Conservation (phyloP, 768 basidiomycete genomes). For the Leccinum arenicola region DNA sequence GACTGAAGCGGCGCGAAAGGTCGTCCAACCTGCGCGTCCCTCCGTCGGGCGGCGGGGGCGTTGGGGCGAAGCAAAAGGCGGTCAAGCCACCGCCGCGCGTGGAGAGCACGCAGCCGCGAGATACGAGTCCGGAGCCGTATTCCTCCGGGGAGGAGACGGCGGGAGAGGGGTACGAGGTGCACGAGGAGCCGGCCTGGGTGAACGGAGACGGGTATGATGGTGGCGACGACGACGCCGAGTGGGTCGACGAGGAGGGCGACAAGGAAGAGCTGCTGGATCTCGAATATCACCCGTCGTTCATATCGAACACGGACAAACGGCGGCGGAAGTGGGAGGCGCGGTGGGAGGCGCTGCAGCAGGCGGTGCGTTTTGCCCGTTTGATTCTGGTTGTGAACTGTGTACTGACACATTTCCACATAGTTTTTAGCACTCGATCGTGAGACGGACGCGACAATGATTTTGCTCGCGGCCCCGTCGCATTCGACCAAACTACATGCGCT, state of each 20-base stretch:
- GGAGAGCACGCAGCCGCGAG: slow-evolving; percentile 54
- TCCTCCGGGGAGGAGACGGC: slow-evolving; percentile 79
- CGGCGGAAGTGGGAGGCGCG: slow-evolving; percentile 70
- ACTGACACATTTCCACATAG: slow-evolving; percentile 34
- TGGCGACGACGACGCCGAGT: slow-evolving; percentile 48
- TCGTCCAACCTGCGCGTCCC: slow-evolving; percentile 34
- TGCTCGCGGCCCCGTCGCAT: slow-evolving; percentile 75
- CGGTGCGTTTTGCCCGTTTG: slow-evolving; percentile 41
- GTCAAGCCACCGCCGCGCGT: no score
- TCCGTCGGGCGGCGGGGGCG: background rate
- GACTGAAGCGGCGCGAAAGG: slow-evolving; percentile 45
- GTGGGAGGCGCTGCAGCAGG: slow-evolving; percentile 73
- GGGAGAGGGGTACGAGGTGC: slow-evolving; percentile 52
- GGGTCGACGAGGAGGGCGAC: slow-evolving; percentile 72
- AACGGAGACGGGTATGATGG: slow-evolving; percentile 19
- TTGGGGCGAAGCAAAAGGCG: no score
- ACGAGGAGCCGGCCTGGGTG: slow-evolving; percentile 40
- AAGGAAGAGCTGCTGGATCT: slow-evolving; percentile 70
- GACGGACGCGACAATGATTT: slow-evolving; percentile 74
- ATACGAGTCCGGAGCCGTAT: slow-evolving; percentile 76
- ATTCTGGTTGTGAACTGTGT: background rate
- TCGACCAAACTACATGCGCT: slow-evolving; percentile 61
- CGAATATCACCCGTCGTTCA: slow-evolving; percentile 72
- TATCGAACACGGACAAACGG: slow-evolving; percentile 64
- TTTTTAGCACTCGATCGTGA: slow-evolving; percentile 78